phyloP scores from a whole-genome alignment of 2,329 filamentous ascomycete genomes.

The Epichloe coenophiala region DNA sequence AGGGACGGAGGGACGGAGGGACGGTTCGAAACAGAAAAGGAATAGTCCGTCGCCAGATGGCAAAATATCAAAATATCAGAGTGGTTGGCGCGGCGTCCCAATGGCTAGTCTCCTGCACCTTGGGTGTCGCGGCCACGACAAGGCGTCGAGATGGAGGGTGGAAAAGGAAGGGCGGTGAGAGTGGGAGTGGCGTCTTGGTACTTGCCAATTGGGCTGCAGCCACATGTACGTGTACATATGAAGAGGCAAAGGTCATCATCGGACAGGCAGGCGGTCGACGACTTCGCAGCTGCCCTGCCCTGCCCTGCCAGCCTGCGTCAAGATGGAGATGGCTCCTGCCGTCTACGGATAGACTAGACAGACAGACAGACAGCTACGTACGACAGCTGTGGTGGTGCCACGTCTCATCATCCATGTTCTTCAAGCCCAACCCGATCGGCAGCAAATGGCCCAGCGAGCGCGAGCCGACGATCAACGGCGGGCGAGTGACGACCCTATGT shows the following conservation, averaged over 20 bases:
- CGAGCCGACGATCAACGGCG: too few relatives aligned
- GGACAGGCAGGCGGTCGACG: background rate
- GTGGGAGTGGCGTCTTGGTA: background rate
- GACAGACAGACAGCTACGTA: too few relatives aligned
- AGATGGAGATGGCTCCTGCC: background rate
- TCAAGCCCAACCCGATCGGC: background rate
- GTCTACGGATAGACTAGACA: background rate
- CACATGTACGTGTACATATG: too few relatives aligned
- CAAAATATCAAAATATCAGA: background rate
- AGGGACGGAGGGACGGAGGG: background rate
- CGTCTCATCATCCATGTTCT: background rate
- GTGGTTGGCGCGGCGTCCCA: slow-evolving; percentile 1
- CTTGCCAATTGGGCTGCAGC: background rate
- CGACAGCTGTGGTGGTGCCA: too few relatives aligned
- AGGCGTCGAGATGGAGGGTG: background rate
- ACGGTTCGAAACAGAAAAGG: background rate
- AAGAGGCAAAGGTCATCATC: too few relatives aligned
- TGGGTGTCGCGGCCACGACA: background rate
- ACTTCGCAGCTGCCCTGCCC: background rate
- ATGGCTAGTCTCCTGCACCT: slow-evolving; percentile 2
- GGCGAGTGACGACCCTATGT: too few relatives aligned
- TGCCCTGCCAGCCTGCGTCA: background rate
- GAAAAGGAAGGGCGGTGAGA: too few relatives aligned
- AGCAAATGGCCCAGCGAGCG: too few relatives aligned
- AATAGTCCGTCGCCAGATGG: background rate